Evolutionary conservation across 805 yeast genomes (phyloP).

Genomic region (Alloascoidea africana): DNA sequence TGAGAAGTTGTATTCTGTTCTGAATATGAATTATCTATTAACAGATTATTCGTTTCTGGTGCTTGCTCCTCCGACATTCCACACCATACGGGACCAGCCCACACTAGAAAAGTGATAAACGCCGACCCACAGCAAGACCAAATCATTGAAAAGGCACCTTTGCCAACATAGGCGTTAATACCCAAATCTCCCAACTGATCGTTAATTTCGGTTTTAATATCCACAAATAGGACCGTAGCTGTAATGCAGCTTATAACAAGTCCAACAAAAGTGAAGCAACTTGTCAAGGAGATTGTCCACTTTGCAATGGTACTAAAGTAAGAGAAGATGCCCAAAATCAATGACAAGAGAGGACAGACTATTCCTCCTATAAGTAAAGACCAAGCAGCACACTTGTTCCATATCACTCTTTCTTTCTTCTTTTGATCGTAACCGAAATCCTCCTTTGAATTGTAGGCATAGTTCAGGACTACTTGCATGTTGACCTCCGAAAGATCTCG

Average conservation of each 20-base stretch:
- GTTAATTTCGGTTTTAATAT: not conserved
- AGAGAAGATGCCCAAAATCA: not conserved
- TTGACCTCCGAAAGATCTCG: not conserved
- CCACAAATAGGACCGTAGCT: not conserved
- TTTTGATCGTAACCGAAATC: no score
- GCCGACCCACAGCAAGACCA: not conserved
- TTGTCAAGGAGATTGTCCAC: not conserved
- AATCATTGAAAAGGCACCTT: not conserved
- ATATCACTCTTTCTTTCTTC: not conserved
- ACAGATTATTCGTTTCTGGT: not conserved
- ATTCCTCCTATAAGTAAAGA: not conserved
- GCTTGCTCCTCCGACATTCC: not conserved
- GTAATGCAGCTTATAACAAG: not conserved
- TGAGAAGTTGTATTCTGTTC: no score
- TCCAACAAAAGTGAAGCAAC: not conserved
- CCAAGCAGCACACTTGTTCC: not conserved
- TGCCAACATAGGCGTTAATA: not conserved
- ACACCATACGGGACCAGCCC: slow-evolving; percentile 1
- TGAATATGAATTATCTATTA: not conserved
- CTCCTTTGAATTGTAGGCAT: slow-evolving; percentile 1
- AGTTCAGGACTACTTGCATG: not conserved
- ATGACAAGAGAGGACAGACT: not conserved
- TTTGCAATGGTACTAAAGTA: not conserved
- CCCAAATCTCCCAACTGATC: not conserved
- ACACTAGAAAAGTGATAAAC: not conserved